Percentiles rank a stretch among this genome's conserved stretches.
These are phyloP conservation scores for Dissophora ornata DNA, from an alignment of 192 early-diverging fungal species.

Conservation along the genomic window DNA sequence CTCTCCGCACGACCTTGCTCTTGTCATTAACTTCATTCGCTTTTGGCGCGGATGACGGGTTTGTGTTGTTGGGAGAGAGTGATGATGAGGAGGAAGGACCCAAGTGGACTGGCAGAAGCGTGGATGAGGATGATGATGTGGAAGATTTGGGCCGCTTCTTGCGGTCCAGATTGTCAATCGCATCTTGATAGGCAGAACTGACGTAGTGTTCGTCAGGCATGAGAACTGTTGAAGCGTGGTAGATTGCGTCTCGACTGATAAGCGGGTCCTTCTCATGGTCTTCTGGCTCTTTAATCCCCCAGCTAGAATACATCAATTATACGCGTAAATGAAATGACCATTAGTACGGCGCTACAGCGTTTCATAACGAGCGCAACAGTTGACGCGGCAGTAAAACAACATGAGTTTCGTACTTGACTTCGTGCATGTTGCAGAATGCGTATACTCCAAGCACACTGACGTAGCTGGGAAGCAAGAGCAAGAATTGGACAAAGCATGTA, in stretches of 20 bases:
- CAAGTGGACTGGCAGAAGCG: slow-evolving; percentile 7
- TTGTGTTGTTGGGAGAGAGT: not conserved
- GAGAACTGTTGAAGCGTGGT: slow-evolving; percentile 49
- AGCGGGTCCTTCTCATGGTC: slow-evolving; percentile 48
- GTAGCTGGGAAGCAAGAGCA: slow-evolving; percentile 42
- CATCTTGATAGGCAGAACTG: slow-evolving; percentile 33
- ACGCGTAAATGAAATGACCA: no score
- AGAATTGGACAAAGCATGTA: slow-evolving; percentile 47
- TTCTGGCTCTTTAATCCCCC: slow-evolving; percentile 54
- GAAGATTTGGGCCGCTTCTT: slow-evolving; percentile 24
- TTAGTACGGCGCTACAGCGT: no score
- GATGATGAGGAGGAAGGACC: not conserved
- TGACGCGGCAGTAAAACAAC: no score
- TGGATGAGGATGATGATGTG: slow-evolving; percentile 8
- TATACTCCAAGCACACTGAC: slow-evolving; percentile 49
- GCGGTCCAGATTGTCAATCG: slow-evolving; percentile 42
- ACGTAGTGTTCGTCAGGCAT: slow-evolving; percentile 48
- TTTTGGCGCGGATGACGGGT: no score
- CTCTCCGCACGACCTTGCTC: slow-evolving; percentile 11
- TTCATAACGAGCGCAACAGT: no score
- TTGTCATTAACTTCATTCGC: not conserved
- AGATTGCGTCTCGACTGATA: slow-evolving; percentile 48
- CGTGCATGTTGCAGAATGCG: slow-evolving; percentile 53
- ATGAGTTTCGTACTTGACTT: slow-evolving; percentile 50
- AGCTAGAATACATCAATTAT: slow-evolving; percentile 18